Percentiles rank a stretch among this genome's conserved stretches.
Evolutionary conservation across 2,329 filamentous ascomycete species (phyloP).

Genomic region (Neopestalotiopsis sp.): DNA sequence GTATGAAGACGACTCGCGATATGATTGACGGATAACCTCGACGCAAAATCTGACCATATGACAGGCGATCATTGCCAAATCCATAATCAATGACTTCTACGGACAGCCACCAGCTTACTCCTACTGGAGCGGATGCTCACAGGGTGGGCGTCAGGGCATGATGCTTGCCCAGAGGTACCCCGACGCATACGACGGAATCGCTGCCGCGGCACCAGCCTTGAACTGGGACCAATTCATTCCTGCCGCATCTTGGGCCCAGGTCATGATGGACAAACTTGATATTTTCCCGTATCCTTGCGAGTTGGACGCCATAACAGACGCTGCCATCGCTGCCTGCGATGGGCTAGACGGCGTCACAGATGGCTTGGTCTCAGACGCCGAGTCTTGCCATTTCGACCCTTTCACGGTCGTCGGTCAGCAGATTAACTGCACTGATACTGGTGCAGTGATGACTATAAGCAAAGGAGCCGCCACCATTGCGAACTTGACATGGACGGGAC

Average conservation of each 20-base stretch:
- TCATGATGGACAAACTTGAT: neutral
- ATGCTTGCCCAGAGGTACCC: conserved; percentile 57
- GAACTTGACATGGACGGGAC: neutral
- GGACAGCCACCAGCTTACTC: conserved; percentile 43
- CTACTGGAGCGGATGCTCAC: conserved; percentile 58
- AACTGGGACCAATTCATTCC: conserved; percentile 29
- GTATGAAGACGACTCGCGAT: neutral
- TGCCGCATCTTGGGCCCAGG: neutral
- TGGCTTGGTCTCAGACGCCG: neutral
- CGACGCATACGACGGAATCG: conserved; percentile 57
- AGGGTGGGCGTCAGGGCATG: conserved; percentile 60
- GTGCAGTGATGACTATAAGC: neutral
- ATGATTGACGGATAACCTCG: neutral
- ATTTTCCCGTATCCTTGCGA: neutral
- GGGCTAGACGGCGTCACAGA: neutral
- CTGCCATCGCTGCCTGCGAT: neutral
- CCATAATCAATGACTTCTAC: conserved; percentile 47
- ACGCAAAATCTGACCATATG: neutral
- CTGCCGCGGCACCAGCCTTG: conserved; percentile 51
- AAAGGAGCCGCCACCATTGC: neutral
- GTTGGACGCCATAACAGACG: neutral
- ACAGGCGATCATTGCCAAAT: conserved; percentile 44
- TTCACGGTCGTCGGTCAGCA: neutral
- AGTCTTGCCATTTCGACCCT: neutral
- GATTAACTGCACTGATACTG: neutral